Evolutionary conservation across 2,329 filamentous ascomycete species (phyloP).

Genomic region (Davidsoniella virescens): DNA sequence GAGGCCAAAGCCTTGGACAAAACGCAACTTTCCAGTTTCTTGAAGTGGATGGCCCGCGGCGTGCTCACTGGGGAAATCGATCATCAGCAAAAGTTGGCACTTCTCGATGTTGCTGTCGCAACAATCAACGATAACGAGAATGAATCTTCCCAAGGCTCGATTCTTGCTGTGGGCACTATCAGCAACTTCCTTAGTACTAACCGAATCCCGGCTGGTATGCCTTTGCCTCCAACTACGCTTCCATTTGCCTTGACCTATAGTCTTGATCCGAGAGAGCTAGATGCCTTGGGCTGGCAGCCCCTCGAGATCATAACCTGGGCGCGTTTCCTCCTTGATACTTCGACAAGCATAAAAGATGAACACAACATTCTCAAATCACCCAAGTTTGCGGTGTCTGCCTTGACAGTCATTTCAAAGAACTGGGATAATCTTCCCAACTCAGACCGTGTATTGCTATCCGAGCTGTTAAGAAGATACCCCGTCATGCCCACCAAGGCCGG

Average conservation of each 20-base stretch:
- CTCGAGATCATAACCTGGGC: constrained; percentile 78
- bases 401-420: constrained; percentile 69
- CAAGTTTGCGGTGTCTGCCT: constrained; percentile 59
- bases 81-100: constrained; percentile 42
- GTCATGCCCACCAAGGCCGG: constrained; percentile 83
- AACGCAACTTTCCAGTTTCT: constrained; percentile 63
- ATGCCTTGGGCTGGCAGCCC: constrained; percentile 72
- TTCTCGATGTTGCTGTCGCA: constrained; percentile 70
- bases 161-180: constrained; percentile 65
- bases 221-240: constrained; percentile 65
- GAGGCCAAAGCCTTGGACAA: constrained; percentile 67
- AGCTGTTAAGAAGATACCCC: constrained; percentile 47
- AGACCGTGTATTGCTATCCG: constrained; percentile 7
- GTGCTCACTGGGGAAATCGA: constrained; percentile 59
- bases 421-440: constrained; percentile 44
- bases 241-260: constrained; percentile 68
- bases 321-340: constrained; percentile 57
- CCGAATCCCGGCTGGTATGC: constrained; percentile 66
- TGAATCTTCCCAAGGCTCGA: constrained; percentile 43
- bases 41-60: constrained; percentile 68
- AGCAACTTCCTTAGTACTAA: constrained; percentile 58
- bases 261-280: constrained; percentile 50
- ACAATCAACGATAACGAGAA: constrained; percentile 45
- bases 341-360: constrained; percentile 40
- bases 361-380: constrained; percentile 56